Percentiles rank a stretch among this genome's conserved stretches.
Conservation (phyloP, 805 yeast species). For the Barnettozyma botsteinii region DNA sequence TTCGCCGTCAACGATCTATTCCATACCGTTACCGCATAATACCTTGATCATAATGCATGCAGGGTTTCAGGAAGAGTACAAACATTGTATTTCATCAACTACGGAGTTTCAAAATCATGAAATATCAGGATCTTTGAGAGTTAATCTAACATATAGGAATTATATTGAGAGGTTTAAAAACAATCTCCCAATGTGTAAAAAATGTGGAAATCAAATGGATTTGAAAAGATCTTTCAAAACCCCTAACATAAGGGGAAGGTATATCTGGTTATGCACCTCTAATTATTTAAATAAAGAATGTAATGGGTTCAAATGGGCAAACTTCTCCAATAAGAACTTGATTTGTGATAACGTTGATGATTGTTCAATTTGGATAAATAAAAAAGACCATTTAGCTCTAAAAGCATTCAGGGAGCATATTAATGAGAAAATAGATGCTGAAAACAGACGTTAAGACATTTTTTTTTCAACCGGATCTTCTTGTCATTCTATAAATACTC, state of each 20-base stretch:
- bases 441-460: background rate
- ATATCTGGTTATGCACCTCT: constrained; percentile 62
- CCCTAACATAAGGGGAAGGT: constrained; percentile 43
- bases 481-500: constrained; percentile 19
- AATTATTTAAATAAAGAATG: constrained; percentile 41
- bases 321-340: constrained; percentile 33
- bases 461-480: constrained; percentile 2
- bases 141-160: constrained; percentile 63
- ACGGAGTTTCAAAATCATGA: constrained; percentile 40
- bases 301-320: constrained; percentile 45
- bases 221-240: constrained; percentile 50
- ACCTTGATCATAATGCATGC: constrained; percentile 68
- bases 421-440: background rate
- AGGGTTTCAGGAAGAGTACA: constrained; percentile 71
- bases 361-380: constrained; percentile 42
- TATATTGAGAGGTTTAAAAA: constrained; percentile 35
- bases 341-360: constrained; percentile 29
- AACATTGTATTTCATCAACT: constrained; percentile 55
- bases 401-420: constrained; percentile 14
- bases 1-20: constrained; percentile 30
- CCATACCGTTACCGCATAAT: constrained; percentile 66
- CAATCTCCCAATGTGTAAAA: constrained; percentile 38
- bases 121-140: constrained; percentile 43
- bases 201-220: constrained; percentile 38
- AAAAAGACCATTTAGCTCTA: constrained; percentile 32